Conservation (phyloP, 495 filamentous ascomycete genomes). For the Penicillium alfredii region DNA sequence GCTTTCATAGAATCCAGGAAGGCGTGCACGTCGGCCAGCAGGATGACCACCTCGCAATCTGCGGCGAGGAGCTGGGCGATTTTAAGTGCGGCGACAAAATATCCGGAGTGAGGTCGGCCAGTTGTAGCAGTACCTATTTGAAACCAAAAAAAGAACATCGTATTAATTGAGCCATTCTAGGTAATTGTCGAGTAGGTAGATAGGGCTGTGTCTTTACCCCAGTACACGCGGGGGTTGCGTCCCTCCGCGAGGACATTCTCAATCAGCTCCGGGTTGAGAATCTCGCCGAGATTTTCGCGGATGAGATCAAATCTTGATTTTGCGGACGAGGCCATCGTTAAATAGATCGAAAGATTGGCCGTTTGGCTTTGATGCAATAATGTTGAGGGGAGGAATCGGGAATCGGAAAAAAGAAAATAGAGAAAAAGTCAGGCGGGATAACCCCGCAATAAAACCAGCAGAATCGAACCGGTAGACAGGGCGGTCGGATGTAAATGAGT, state of each 20-base stretch:
- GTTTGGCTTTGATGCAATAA: too few relatives aligned
- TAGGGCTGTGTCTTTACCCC: constrained; percentile 48
- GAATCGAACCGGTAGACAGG: too few relatives aligned
- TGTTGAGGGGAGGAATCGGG: too few relatives aligned
- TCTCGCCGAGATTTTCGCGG: constrained; percentile 71
- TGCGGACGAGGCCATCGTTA: too few relatives aligned
- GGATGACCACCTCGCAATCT: constrained; percentile 72
- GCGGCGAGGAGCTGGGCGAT: constrained; percentile 82
- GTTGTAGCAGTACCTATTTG: not conserved
- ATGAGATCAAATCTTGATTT: constrained; percentile 65
- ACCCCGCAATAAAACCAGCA: too few relatives aligned
- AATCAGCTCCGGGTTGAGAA: constrained; percentile 82
- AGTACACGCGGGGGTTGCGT: constrained; percentile 73
- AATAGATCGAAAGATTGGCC: too few relatives aligned
- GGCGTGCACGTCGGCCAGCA: constrained; percentile 66
- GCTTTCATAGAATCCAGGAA: constrained; percentile 56
- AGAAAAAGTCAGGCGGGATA: too few relatives aligned
- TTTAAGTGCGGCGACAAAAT: constrained; percentile 49
- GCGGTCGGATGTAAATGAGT: too few relatives aligned
- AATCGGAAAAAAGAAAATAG: too few relatives aligned
- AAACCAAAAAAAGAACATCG: too few relatives aligned
- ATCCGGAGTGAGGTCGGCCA: constrained; percentile 5
- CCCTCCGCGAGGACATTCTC: constrained; percentile 66
- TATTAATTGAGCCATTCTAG: constrained; percentile 15
- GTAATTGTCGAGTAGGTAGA: constrained; percentile 5